A percentile compares a stretch with the other conserved stretches of the same genome.
Conservation (phyloP, 2,329 filamentous ascomycete species). For the Apiospora kogelbergensis region DNA sequence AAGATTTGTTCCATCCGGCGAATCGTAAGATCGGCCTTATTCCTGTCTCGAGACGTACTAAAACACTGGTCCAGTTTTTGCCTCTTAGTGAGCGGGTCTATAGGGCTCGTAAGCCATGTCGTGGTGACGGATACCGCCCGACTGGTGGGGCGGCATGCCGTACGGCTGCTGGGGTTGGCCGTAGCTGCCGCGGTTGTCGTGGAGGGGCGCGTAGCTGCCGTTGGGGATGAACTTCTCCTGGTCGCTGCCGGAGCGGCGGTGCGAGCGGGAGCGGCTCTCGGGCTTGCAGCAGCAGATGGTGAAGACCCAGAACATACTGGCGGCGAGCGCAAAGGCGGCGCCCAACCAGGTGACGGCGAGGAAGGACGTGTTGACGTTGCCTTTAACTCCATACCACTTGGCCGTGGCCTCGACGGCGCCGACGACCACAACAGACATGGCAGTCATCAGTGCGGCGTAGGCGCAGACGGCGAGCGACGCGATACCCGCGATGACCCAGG, state of each 20-base stretch:
- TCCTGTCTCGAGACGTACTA: neutral
- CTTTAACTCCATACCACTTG: constrained; percentile 69
- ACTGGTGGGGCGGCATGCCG: constrained; percentile 39
- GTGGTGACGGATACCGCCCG: constrained; percentile 44
- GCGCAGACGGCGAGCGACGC: constrained; percentile 55
- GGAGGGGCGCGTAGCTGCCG: constrained; percentile 46
- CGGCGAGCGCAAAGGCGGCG: constrained; percentile 72
- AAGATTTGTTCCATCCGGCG: neutral
- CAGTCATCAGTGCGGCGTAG: constrained; percentile 72
- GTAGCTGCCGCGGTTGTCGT: constrained; percentile 29
- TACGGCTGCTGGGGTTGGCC: constrained; percentile 32
- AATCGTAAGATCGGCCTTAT: neutral
- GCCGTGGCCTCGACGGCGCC: constrained; percentile 66
- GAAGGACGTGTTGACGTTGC: constrained; percentile 66
- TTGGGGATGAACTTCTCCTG: constrained; percentile 53
- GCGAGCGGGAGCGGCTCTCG: constrained; percentile 44
- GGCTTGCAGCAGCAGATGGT: constrained; percentile 85
- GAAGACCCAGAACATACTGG: constrained; percentile 83
- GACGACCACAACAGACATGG: constrained; percentile 68
- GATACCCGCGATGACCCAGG: constrained; percentile 72
- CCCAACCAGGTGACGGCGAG: constrained; percentile 77
- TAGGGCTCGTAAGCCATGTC: constrained; percentile 65
- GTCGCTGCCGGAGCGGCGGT: constrained; percentile 39
- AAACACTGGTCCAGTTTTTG: neutral
- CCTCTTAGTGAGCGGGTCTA: constrained; percentile 13